These are phyloP conservation scores for Pyrenula massariospora DNA, from an alignment of 495 filamentous ascomycete species.

Conservation along the genomic window DNA sequence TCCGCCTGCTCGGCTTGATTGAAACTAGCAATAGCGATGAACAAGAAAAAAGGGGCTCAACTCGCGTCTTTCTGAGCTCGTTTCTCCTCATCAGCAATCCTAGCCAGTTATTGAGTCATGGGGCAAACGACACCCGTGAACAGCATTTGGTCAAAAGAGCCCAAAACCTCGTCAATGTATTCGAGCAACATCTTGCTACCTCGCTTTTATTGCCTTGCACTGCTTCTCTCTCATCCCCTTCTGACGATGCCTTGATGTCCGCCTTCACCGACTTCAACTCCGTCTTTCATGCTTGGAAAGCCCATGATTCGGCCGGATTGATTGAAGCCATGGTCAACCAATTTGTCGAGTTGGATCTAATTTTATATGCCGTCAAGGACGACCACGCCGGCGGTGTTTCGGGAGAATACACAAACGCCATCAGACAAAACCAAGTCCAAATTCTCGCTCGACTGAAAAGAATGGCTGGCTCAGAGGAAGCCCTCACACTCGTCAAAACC, in stretches of 20 bases:
- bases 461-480: conserved; percentile 70
- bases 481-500: conserved; percentile 69
- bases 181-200: conserved; percentile 61
- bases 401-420: conserved; percentile 83
- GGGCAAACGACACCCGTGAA: conserved; percentile 61
- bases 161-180: conserved; percentile 67
- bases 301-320: conserved; percentile 76
- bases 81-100: conserved; percentile 91
- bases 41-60: conserved; percentile 66
- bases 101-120: conserved; percentile 75
- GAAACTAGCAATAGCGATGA: background rate
- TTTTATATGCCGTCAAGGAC: conserved; percentile 93
- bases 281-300: conserved; percentile 91
- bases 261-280: conserved; percentile 76
- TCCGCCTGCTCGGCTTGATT: conserved; percentile 60
- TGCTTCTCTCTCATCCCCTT: conserved; percentile 23
- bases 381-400: conserved; percentile 75
- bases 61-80: conserved; percentile 83
- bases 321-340: conserved; percentile 93
- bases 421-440: conserved; percentile 84
- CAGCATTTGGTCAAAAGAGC: conserved; percentile 86
- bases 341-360: conserved; percentile 89
- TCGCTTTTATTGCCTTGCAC: conserved; percentile 29
- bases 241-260: conserved; percentile 47
- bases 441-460: conserved; percentile 82